Percentiles rank a stretch among this genome's conserved stretches.
Evolutionary conservation across 345 rosid species (phyloP).

Genomic region (Raphanus raphanistrum): DNA sequence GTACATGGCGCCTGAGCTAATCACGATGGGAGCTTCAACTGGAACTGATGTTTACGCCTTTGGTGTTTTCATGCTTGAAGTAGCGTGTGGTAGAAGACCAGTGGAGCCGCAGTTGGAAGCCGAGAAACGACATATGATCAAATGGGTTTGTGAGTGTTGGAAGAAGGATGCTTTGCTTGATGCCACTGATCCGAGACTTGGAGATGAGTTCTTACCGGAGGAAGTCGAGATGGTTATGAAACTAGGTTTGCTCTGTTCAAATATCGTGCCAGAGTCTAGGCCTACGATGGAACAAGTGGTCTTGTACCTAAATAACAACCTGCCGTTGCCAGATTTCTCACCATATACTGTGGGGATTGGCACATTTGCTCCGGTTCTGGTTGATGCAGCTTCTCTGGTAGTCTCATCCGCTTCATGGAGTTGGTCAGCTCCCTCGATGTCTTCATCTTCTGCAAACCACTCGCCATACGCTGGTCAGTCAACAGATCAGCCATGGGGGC

Average conservation of each 20-base stretch:
- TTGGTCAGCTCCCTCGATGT: neutral
- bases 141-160: neutral
- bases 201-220: neutral
- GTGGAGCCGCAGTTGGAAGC: neutral
- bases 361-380: neutral
- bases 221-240: neutral
- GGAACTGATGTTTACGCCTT: neutral
- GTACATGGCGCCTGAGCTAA: neutral
- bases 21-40: neutral
- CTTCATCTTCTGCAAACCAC: neutral
- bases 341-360: neutral
- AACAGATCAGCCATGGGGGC: neutral
- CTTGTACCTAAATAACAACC: neutral
- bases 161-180: neutral
- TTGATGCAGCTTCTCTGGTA: neutral
- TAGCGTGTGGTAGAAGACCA: neutral
- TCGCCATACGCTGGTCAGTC: neutral
- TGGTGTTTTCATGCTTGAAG: slow-evolving; percentile 1
- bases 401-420: neutral
- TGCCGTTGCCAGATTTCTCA: neutral
- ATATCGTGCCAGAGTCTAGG: neutral
- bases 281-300: neutral
- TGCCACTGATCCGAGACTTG: neutral
- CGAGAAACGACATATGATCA: neutral
- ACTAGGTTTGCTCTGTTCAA: neutral